Evolutionary conservation across 257 asterid species (phyloP), one percentile per base, ranked within the genome.

Genomic region (Plantago major): DNA sequence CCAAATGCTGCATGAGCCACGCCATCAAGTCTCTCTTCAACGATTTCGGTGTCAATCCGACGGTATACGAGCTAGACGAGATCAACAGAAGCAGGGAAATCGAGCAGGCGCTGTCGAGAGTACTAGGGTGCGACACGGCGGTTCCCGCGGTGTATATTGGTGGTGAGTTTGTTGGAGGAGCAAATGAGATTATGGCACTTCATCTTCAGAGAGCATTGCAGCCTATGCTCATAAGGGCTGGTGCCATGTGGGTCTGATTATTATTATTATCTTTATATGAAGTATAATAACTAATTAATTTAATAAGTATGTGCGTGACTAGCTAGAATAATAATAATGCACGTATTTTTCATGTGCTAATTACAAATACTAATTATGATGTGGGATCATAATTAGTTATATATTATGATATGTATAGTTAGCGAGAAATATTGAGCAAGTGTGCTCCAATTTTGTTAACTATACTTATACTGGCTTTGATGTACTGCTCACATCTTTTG

Each of bases 121-220:
- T 4, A 42, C 69, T 63, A 7, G 94, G 94, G 0, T 73, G 84
- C 55, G 82, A 71, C 56, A 86, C 95, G 0, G 51, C 80, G 0
- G 73, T 77, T 9, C 97, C 95, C 0, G 91, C 82, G 1, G 86
- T 89, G 66, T 89, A 82, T 79, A 81, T 89, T 9, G 90, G 87
- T 0, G 95, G 97, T 0, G 62, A 82, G 40, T 75, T 82, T 5
- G 79, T 89, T 0, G 97, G 97, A 0, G 97, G 95, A 26, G 84
- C 81, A 13, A 81, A 79, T 53, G 97, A 89, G 76, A 67, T 89
- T 55, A 86, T 82, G 91, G 78, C 81, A 46, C 95, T 84, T 73
- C 97, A 89, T 42, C 95, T 89, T 62, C 59, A 78, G 13, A 67
- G 95, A 19, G 52, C 87, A 55, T 66, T 89, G 40, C 75, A 62